Evolutionary conservation across 352 stramenopile genomes (phyloP).

Genomic region (Poterioochromonas sp.): DNA sequence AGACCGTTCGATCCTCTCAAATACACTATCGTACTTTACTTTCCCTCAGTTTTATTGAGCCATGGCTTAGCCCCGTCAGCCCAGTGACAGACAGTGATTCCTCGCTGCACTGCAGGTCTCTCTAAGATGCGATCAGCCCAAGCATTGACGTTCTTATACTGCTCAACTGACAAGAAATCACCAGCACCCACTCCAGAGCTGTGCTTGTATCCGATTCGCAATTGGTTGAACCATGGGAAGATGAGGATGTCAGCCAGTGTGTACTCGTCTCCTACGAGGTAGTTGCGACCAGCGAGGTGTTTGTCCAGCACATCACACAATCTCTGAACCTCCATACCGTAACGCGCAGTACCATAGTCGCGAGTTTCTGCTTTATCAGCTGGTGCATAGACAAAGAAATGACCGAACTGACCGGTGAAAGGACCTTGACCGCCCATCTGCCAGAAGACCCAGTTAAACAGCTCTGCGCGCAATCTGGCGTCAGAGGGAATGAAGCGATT

Average conservation of each 20-base stretch:
- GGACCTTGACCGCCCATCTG: conserved; percentile 39
- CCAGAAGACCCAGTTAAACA: conserved; percentile 47
- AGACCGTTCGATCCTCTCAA: too few species aligned
- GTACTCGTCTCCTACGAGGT: conserved; percentile 42
- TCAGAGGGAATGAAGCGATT: neutral
- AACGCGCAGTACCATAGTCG: conserved; percentile 38
- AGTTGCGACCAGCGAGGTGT: conserved; percentile 40
- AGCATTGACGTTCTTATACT: conserved; percentile 39
- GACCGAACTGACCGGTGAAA: conserved; percentile 41
- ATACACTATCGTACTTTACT: too few species aligned
- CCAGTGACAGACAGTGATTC: conserved; percentile 25
- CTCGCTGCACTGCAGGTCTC: conserved; percentile 37
- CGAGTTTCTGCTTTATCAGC: conserved; percentile 31
- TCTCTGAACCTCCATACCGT: conserved; percentile 44
- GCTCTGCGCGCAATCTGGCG: conserved; percentile 19
- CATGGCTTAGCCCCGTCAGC: neutral
- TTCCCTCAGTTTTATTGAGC: too few species aligned
- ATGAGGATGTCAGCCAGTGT: conserved; percentile 42
- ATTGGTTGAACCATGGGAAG: conserved; percentile 42
- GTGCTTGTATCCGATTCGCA: conserved; percentile 35
- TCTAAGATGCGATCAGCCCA: conserved; percentile 35
- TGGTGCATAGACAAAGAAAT: conserved; percentile 45
- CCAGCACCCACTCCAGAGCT: neutral
- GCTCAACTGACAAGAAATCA: conserved; percentile 36
- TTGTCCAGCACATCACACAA: conserved; percentile 43